Conservation (phyloP, 441 rosid genomes). For the Adansonia grandidieri region DNA sequence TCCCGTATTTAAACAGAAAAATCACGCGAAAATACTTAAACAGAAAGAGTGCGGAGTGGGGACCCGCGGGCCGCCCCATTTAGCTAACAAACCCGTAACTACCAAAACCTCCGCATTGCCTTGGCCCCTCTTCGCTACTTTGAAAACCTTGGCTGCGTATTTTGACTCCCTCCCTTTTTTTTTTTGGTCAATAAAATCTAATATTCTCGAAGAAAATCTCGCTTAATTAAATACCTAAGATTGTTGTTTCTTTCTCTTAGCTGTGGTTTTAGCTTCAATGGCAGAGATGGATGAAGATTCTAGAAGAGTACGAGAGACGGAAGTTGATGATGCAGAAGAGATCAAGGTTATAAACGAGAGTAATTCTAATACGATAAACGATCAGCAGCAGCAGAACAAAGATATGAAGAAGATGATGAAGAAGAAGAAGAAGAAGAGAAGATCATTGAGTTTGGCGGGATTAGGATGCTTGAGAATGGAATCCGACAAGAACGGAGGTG, state of each 20-base stretch:
- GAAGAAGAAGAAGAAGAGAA: slow-evolving; percentile 31
- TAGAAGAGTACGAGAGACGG: neutral
- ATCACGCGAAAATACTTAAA: neutral
- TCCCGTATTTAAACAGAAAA: slow-evolving; percentile 1
- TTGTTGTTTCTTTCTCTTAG: neutral
- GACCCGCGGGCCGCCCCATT: slow-evolving; percentile 8
- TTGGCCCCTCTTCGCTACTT: neutral
- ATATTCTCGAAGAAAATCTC: neutral
- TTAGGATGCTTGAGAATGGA: slow-evolving; percentile 63
- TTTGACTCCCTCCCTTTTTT: neutral
- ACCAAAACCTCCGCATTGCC: neutral
- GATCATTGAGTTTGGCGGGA: slow-evolving; percentile 32
- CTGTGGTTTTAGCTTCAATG: slow-evolving; percentile 21
- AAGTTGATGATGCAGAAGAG: slow-evolving; percentile 18
- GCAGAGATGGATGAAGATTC: slow-evolving; percentile 15
- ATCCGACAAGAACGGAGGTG: slow-evolving; percentile 48
- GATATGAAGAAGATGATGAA: neutral
- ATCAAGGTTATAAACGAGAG: neutral
- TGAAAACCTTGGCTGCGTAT: neutral
- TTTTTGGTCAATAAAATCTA: neutral
- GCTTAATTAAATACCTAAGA: neutral
- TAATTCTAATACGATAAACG: neutral
- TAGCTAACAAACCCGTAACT: slow-evolving; percentile 16
- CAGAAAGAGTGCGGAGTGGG: neutral
- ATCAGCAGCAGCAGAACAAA: neutral